Percentiles rank a stretch among this genome's conserved stretches.
These are phyloP conservation scores for Circinella umbellata DNA, from an alignment of 371 early-diverging fungal genomes.

Conservation along the genomic window DNA sequence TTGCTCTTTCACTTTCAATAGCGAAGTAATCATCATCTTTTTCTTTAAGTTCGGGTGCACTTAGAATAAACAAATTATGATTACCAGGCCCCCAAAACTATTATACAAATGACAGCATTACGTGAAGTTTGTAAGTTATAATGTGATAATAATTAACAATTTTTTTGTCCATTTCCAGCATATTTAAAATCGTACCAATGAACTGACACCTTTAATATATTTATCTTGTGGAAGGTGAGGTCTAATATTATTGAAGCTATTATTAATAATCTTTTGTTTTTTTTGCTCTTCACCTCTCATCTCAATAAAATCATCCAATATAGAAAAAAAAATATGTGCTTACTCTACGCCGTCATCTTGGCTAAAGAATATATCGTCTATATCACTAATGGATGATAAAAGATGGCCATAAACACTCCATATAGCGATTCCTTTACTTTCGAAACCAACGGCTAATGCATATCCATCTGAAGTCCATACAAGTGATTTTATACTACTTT, in stretches of 20 bases:
- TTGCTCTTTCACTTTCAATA: constrained; percentile 15
- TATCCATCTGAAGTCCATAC: constrained; percentile 83
- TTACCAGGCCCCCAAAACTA: constrained; percentile 84
- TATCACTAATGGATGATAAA: constrained; percentile 60
- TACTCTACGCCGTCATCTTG: constrained; percentile 16
- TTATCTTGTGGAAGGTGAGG: constrained; percentile 47
- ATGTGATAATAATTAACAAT: not conserved
- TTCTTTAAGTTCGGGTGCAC: not conserved
- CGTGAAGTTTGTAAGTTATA: not conserved
- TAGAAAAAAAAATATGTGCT: not conserved
- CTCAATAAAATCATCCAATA: not conserved
- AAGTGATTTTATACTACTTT: constrained; percentile 36
- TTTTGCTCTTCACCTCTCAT: not conserved
- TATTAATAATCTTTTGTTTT: not conserved
- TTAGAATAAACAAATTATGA: constrained; percentile 67
- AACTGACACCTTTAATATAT: constrained; percentile 63
- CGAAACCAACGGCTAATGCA: constrained; percentile 76
- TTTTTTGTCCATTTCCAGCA: not conserved
- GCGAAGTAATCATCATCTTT: constrained; percentile 10
- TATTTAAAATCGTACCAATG: constrained; percentile 52
- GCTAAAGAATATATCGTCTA: constrained; percentile 37
- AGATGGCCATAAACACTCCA: constrained; percentile 84
- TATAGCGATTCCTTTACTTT: constrained; percentile 63
- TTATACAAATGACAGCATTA: not conserved
- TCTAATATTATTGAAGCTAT: not conserved